Evolutionary conservation across 208 protist genomes (phyloP), one percentile per base, ranked within the genome.

Genomic region (Crithidia mellificae): DNA sequence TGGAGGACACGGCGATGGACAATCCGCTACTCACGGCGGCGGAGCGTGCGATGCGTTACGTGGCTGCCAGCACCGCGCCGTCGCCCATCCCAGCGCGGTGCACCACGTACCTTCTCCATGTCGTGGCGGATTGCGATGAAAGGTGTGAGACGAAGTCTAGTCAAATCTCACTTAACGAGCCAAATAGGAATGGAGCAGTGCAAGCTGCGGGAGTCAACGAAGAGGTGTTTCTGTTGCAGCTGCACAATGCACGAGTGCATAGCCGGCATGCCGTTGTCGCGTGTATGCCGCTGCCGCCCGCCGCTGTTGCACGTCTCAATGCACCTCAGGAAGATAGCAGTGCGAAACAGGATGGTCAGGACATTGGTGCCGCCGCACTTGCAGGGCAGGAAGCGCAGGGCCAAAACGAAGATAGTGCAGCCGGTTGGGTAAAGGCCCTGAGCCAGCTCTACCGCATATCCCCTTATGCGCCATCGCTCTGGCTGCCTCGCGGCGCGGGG

Each of bases 251-350:
- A 2, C 80, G 83, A 7, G 78, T 88, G 43, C 70, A 80, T 22
- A 86, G 87, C 53, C 63, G 67, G 17, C 57, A 71, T 32, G 80
- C 77, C 19, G 43, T 84, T 4, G 77, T 92, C 34, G 55, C 85
- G 36, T 56, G 85, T 29, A 74, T 57, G 65, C 67, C 9, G 39
- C 63, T 20, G 30, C 32, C 17, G 46, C 58, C 20, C 36, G 17
- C 17, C 25, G 46, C 50, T 4, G 2, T 19, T 5, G 36, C 41
- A 41, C n/a, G 34, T 7, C 19, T 8, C 7, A 0, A 20, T 20
- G 25, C 12, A n/a, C n/a, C n/a, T n/a, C n/a, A n/a, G 50, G 43
- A 22, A 30, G 2, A 50, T 34, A 22, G 14, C 34, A 38, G 5
- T 38, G 34, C 34, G 34, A 38, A 44, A 34, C 7, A 24, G 8